phyloP scores from a whole-genome alignment of 768 basidiomycete species.

The Omphalotus guepiniiformis region DNA sequence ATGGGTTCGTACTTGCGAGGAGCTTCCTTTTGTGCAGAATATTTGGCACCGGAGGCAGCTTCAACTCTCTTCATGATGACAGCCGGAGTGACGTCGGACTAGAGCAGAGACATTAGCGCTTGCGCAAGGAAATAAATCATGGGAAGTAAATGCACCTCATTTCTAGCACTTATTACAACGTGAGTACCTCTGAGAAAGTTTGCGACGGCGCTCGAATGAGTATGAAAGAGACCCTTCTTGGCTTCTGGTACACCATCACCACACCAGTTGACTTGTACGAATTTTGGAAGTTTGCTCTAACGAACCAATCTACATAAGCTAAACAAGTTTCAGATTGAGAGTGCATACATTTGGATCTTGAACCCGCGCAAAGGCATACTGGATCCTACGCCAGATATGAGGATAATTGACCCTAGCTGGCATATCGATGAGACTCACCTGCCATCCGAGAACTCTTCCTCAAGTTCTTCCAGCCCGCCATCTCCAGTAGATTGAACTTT shows the following conservation, averaged over 20 bases:
- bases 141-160: conserved; percentile 55
- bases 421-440: conserved; percentile 45
- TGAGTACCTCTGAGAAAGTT: conserved; percentile 81
- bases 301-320: conserved; percentile 3
- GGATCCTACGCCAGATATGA: conserved; percentile 55
- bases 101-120: conserved; percentile 3
- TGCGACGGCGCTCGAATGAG: conserved; percentile 77
- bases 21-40: conserved; percentile 79
- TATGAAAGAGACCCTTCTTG: conserved; percentile 91
- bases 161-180: conserved; percentile 81
- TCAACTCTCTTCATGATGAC: conserved; percentile 85
- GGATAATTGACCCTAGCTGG: no score
- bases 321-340: conserved; percentile 4
- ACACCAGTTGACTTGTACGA: conserved; percentile 96
- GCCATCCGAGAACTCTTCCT: conserved; percentile 95
- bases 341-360: conserved; percentile 75
- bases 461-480: conserved; percentile 85
- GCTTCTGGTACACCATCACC: conserved; percentile 93
- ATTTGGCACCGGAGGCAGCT: conserved; percentile 86
- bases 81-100: conserved; percentile 78
- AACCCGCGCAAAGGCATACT: conserved; percentile 88
- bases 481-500: conserved; percentile 83
- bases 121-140: neutral
- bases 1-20: conserved; percentile 74
- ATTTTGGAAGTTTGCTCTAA: conserved; percentile 81